phyloP scores from a whole-genome alignment of 192 early-diverging fungal species.

The Chytriomyces sp. region DNA sequence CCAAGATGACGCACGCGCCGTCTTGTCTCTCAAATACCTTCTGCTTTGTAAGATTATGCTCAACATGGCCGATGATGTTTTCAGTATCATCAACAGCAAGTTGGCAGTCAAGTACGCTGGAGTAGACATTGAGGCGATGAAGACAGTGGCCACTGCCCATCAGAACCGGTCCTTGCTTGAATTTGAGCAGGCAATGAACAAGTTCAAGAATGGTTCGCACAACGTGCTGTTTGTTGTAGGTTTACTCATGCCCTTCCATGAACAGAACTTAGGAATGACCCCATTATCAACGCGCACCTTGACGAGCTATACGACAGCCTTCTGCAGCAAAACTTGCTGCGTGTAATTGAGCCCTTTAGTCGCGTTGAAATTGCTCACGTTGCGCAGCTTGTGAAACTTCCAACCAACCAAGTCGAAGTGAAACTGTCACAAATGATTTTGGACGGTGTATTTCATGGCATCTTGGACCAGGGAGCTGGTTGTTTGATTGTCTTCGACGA shows the following conservation, averaged over 20 bases:
- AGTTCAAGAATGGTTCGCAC: slow-evolving; percentile 77
- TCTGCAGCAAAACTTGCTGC: slow-evolving; percentile 93
- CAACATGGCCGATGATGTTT: slow-evolving; percentile 94
- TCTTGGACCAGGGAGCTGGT: slow-evolving; percentile 97
- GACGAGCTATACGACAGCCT: slow-evolving; percentile 93
- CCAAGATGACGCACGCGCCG: slow-evolving; percentile 84
- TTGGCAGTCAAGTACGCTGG: slow-evolving; percentile 87
- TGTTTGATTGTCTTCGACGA: slow-evolving; percentile 96
- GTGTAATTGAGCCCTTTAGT: slow-evolving; percentile 98
- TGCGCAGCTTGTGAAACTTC: slow-evolving; percentile 89
- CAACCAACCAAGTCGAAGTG: slow-evolving; percentile 88
- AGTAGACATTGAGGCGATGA: slow-evolving; percentile 90
- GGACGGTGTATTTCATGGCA: slow-evolving; percentile 92
- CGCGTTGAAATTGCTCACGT: slow-evolving; percentile 95
- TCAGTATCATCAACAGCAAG: slow-evolving; percentile 88
- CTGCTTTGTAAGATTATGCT: slow-evolving; percentile 99
- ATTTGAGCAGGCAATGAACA: slow-evolving; percentile 88
- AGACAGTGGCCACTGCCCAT: slow-evolving; percentile 90
- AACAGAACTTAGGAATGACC: slow-evolving; percentile 85
- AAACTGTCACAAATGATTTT: slow-evolving; percentile 99
- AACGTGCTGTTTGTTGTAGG: neutral
- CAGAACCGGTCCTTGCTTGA: slow-evolving; percentile 96
- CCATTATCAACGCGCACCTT: slow-evolving; percentile 91
- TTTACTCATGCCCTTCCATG: slow-evolving; percentile 9
- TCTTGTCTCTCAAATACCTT: slow-evolving; percentile 96